phyloP scores from a whole-genome alignment of 208 protist genomes.

The Vickermania ingenoplastis region DNA sequence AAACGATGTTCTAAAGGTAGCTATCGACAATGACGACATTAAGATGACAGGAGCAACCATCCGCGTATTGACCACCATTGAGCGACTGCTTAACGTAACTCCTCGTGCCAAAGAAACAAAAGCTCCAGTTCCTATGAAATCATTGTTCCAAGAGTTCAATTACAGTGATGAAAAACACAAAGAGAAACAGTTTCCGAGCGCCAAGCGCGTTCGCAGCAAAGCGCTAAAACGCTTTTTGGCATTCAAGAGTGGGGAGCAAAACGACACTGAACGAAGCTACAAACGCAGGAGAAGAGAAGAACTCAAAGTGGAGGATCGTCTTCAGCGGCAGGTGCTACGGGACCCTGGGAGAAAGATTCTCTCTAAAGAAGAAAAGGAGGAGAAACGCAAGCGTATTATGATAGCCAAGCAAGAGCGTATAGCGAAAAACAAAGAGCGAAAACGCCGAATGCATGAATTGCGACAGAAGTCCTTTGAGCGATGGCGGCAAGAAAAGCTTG shows the following conservation, averaged over 20 bases:
- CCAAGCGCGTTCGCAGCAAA: conserved; percentile 56
- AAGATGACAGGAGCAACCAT: conserved; percentile 66
- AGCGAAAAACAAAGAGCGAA: conserved; percentile 76
- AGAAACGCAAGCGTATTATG: conserved; percentile 67
- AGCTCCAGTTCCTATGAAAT: conserved; percentile 57
- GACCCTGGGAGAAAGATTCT: conserved; percentile 24
- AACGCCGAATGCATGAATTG: conserved; percentile 58
- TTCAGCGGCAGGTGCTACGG: conserved; percentile 67
- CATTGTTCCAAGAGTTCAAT: conserved; percentile 70
- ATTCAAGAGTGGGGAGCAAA: conserved; percentile 68
- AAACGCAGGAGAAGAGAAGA: conserved; percentile 67
- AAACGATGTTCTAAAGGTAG: conserved; percentile 27
- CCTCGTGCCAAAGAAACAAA: conserved; percentile 70
- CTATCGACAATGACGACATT: conserved; percentile 60
- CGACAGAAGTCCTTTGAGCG: conserved; percentile 67
- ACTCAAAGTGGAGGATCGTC: conserved; percentile 66
- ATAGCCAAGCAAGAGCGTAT: conserved; percentile 84
- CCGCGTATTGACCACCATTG: conserved; percentile 46
- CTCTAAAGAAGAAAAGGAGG: conserved; percentile 77
- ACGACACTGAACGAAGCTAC: conserved; percentile 51
- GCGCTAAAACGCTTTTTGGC: conserved; percentile 61
- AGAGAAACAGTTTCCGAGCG: conserved; percentile 38
- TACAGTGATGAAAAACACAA: conserved; percentile 15
- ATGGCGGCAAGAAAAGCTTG: conserved; percentile 74
- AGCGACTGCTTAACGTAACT: conserved; percentile 52